Percentiles rank a stretch among this genome's conserved stretches.
These are phyloP conservation scores for Pisolithus thermaeus DNA, from an alignment of 1,284 basidiomycete species.

Conservation along the genomic window DNA sequence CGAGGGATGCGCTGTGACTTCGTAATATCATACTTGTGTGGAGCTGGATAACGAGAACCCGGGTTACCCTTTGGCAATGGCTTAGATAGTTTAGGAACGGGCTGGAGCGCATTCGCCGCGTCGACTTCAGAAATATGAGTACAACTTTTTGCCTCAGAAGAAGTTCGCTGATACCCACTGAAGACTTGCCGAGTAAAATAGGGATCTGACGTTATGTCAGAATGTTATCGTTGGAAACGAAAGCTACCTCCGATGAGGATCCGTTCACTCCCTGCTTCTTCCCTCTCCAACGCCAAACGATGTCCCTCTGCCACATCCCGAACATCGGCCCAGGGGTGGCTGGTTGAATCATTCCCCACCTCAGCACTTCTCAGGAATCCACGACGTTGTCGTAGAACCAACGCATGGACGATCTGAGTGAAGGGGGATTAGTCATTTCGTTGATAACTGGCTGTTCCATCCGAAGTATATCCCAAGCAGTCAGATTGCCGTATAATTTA, in stretches of 20 bases:
- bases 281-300: conserved; percentile 44
- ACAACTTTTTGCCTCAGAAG: not conserved
- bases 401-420: conserved; percentile 44
- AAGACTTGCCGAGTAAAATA: conserved; percentile 27
- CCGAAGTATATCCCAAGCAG: not conserved
- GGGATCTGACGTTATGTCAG: conserved; percentile 5
- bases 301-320: conserved; percentile 59
- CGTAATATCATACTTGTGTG: conserved; percentile 17
- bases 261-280: conserved; percentile 56
- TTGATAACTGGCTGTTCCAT: conserved; percentile 40
- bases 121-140: conserved; percentile 15
- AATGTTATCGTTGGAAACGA: conserved; percentile 1
- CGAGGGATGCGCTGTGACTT: conserved; percentile 44
- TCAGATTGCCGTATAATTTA: conserved; percentile 1
- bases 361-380: conserved; percentile 10
- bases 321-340: conserved; percentile 51
- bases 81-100: conserved; percentile 16
- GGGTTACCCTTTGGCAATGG: conserved; percentile 24
- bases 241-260: conserved; percentile 42
- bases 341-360: conserved; percentile 21
- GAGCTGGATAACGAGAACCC: conserved; percentile 29
- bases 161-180: conserved; percentile 11
- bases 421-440: conserved; percentile 37
- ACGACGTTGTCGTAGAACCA: conserved; percentile 29
- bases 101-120: conserved; percentile 21